Percentiles rank a stretch among this genome's conserved stretches.
Conservation (phyloP, 345 rosid species). For the Clarkia xantiana region DNA sequence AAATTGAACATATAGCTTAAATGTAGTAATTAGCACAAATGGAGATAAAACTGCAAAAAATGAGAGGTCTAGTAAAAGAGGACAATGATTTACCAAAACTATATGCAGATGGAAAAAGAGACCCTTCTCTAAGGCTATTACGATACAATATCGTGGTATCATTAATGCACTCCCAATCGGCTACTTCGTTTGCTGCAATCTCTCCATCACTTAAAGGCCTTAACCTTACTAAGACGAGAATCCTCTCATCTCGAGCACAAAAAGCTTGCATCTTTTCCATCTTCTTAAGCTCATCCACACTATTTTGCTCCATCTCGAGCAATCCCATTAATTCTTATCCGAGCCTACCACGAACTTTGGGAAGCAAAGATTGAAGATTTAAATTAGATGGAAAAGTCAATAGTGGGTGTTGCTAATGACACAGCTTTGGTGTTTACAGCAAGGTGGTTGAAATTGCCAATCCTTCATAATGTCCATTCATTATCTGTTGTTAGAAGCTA, state of each 20-base stretch:
- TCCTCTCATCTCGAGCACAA: constrained; percentile 63
- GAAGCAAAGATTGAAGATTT: not conserved
- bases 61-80: no score
- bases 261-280: constrained; percentile 57
- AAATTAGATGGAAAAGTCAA: constrained; percentile 13
- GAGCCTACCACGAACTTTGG: constrained; percentile 11
- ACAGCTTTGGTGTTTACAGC: constrained; percentile 23
- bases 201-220: constrained; percentile 93
- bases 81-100: constrained; percentile 49
- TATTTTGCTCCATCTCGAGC: constrained; percentile 58
- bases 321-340: constrained; percentile 10
- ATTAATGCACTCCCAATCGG: constrained; percentile 98
- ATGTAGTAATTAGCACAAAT: no score
- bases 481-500: constrained; percentile 19
- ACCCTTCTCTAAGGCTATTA: constrained; percentile 90
- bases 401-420: constrained; percentile 19
- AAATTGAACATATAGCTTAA: not conserved
- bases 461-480: constrained; percentile 16
- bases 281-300: constrained; percentile 56
- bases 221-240: constrained; percentile 78
- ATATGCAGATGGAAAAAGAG: constrained; percentile 81
- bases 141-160: constrained; percentile 68
- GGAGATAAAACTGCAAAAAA: no score
- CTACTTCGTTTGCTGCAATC: constrained; percentile 50
- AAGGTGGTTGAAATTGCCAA: constrained; percentile 27